Conservation (phyloP, 2,329 filamentous ascomycete genomes). For the Fusarium secorum region DNA sequence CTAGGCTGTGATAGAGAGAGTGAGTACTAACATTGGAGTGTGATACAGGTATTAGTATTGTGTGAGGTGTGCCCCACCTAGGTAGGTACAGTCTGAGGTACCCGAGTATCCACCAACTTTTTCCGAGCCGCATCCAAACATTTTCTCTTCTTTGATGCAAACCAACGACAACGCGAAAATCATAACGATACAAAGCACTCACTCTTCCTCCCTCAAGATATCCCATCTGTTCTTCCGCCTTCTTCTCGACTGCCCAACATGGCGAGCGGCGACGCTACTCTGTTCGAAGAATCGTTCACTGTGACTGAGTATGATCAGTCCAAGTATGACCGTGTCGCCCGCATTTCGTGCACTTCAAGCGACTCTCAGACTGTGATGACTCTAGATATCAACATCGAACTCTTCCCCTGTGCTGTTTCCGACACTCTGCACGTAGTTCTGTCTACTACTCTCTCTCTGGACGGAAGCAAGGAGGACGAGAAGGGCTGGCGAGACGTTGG, state of each 20-base stretch:
- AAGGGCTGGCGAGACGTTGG: slow-evolving; percentile 83
- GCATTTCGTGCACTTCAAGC: slow-evolving; percentile 77
- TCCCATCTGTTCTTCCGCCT: not conserved
- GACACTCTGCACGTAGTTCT: slow-evolving; percentile 84
- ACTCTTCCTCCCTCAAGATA: not conserved
- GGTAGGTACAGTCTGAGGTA: not conserved
- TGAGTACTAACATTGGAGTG: not conserved
- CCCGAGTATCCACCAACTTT: slow-evolving; percentile 28
- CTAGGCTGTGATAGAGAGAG: not conserved
- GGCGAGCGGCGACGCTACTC: slow-evolving; percentile 77
- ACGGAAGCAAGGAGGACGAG: slow-evolving; percentile 80
- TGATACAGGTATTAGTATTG: not conserved
- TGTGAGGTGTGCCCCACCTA: slow-evolving; percentile 35
- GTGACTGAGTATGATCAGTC: slow-evolving; percentile 79
- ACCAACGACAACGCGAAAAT: slow-evolving; percentile 12
- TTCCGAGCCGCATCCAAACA: slow-evolving; percentile 32
- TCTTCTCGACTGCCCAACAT: slow-evolving; percentile 20
- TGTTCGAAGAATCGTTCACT: slow-evolving; percentile 92
- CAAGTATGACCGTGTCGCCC: slow-evolving; percentile 96
- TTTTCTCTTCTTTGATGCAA: slow-evolving; percentile 33
- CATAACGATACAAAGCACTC: not conserved
- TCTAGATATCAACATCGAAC: slow-evolving; percentile 93
- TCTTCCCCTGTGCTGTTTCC: slow-evolving; percentile 79
- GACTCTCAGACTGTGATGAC: slow-evolving; percentile 80
- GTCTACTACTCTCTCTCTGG: slow-evolving; percentile 84